Evolutionary conservation across 2,329 filamentous ascomycete genomes (phyloP), one percentile per base, ranked within the genome.

Genomic region (Camillea tinctor): DNA sequence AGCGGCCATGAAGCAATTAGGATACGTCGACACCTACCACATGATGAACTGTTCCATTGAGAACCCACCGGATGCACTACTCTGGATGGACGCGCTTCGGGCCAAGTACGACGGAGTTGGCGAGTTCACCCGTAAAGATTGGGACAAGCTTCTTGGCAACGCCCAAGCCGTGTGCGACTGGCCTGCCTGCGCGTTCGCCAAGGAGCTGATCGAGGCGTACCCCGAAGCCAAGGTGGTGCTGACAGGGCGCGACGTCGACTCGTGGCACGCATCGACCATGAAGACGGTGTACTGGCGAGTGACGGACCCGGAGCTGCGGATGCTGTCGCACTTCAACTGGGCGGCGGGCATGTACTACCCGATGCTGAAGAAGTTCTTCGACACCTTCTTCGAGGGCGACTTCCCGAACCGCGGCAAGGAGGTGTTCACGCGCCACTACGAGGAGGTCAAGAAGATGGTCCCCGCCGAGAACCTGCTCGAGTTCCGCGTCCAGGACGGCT

Each of bases 161-260:
- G 86, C 85, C 71, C 85, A 84, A 75, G 87, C 87, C 50, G 85
- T 90, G 19, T 88, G 85, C 73, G 88, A 90, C 78, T 88, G 84
- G 84, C 88, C 88, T 8, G 84, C 85, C 22, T 84, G 86, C 51
- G 84, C 85, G 50, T 91, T 91, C 68, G 85, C 85, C 56, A 83
- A 87, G 72, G 88, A 91, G 72, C 79, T 91, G 62, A 88, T 90
- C 63, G 84, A 88, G 69, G 86, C 87, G 17, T 91, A 91, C 71
- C 88, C 88, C 1, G 85, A 90, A 58, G 88, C 88, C 60, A 91
- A 91, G 74, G 84, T 91, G 57, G 81, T 92, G 54, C 77, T 91
- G 63, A 88, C 86, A 15, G 87, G 82, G 59, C 83, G 88, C 52
- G 85, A 89, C 59, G 84, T 89, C 44, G 80, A 90, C 72, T 83